Evolutionary conservation across 768 basidiomycete genomes (phyloP).

Genomic region (Tylopilus plumbeoviolaceoides): DNA sequence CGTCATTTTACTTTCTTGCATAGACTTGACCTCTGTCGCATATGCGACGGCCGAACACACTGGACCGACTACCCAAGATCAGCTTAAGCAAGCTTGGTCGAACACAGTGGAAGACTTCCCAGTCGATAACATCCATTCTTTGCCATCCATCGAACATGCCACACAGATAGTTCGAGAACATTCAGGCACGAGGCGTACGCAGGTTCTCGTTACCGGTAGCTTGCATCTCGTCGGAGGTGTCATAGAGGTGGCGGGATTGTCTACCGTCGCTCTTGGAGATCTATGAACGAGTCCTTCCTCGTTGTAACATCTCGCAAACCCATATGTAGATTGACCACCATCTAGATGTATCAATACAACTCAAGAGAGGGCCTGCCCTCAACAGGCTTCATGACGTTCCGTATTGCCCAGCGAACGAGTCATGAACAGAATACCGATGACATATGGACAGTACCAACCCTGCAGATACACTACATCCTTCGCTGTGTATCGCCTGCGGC

Average conservation of each 20-base stretch:
- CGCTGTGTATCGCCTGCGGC: neutral
- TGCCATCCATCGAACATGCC: conserved; percentile 88
- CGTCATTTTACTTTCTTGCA: neutral
- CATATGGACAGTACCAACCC: neutral
- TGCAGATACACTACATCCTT: neutral
- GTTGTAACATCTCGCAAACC: neutral
- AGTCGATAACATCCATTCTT: conserved; percentile 60
- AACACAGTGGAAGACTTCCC: conserved; percentile 60
- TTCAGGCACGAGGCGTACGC: conserved; percentile 30
- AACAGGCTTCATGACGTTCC: neutral
- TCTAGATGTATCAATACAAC: conserved; percentile 7
- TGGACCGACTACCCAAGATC: conserved; percentile 69
- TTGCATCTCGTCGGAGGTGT: conserved; percentile 92
- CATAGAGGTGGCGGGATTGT: conserved; percentile 84
- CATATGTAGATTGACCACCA: conserved; percentile 1
- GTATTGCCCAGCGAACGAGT: neutral
- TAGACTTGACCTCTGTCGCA: conserved; percentile 76
- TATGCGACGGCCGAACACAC: conserved; percentile 59
- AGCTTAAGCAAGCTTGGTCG: conserved; percentile 73
- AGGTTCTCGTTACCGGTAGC: conserved; percentile 89
- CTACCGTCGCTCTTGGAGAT: conserved; percentile 58
- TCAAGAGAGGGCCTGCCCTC: neutral
- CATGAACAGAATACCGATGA: neutral
- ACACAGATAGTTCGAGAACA: conserved; percentile 57
- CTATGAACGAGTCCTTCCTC: conserved; percentile 7